Base-by-base conservation (phyloP, 306 rosid genomes). In the Cotoneaster glaucophyllus region DNA sequence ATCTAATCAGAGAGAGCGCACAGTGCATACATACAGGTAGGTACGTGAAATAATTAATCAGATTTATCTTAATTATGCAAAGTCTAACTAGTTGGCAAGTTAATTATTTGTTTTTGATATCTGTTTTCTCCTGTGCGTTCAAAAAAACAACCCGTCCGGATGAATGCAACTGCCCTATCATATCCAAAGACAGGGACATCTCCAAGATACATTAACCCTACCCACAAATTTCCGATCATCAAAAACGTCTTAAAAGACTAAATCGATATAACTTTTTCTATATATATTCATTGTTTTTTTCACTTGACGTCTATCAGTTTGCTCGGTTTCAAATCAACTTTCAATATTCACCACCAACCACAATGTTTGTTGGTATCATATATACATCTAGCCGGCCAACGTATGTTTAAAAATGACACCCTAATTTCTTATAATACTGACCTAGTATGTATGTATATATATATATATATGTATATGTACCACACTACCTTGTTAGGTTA, bases 321-420 rank as follows among this genome's bases (percentile, higher is more conserved):
- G 54, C 65, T 4, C 21, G 65, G 64, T n/a, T n/a, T 56, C 25
- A 17, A 50, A 9, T 56, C 10, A 62, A 28, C 2, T 63, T 63
- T 63, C 41, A 63, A 63, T 63, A 63, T 63, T 63, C 41, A 63
- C 67, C 67, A 63, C 67, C 67, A 63, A 63, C 54, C 67, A 5
- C 31, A 12, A 12, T 59, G 21, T 59, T 34, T 34, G 39, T 34
- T 34, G 9, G 39, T 34, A 34, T 34, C 39, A 34, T 34, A 34
- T 34, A 34, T 34, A 34, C 39, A 6, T 34, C 9, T 34, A 34
- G 39, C 39, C 9, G 39, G 54, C 54, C 54, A 48, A 48, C 7
- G 8, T 48, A 14, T 14, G 53, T 48, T 48, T 5, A 48, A 48
- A 48, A 48, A 48, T 15, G 21, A 5, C 54, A 15, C 54, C 0